phyloP scores from a whole-genome alignment of 208 protist species.

The Lotmaria passim region DNA sequence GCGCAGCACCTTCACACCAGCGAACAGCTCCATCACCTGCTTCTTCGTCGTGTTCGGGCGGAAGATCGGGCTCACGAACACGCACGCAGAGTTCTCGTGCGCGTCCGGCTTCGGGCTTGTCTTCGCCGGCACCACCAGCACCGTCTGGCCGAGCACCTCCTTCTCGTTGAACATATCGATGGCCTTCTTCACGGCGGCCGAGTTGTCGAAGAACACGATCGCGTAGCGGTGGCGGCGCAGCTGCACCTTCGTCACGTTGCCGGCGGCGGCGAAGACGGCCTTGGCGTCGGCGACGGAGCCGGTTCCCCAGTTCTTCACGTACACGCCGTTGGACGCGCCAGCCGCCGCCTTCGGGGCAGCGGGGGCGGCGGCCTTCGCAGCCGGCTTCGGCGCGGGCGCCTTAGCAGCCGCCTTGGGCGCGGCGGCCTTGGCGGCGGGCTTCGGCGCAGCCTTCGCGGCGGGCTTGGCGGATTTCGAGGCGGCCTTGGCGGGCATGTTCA shows the following conservation, averaged over 20 bases:
- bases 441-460: conserved; percentile 44
- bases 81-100: conserved; percentile 71
- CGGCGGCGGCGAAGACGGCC: conserved; percentile 58
- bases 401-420: conserved; percentile 53
- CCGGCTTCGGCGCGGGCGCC: conserved; percentile 50
- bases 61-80: conserved; percentile 87
- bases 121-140: conserved; percentile 77
- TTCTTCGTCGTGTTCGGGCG: conserved; percentile 65
- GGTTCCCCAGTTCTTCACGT: conserved; percentile 88
- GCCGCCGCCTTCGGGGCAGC: conserved; percentile 41
- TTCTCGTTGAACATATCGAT: conserved; percentile 90
- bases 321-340: conserved; percentile 73
- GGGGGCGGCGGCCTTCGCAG: conserved; percentile 44
- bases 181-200: conserved; percentile 86
- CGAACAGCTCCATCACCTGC: conserved; percentile 79
- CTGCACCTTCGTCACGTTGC: conserved; percentile 61
- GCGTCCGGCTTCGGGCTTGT: conserved; percentile 77
- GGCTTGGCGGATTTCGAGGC: conserved; percentile 47
- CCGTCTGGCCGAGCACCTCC: conserved; percentile 65
- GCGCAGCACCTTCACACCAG: conserved; percentile 71
- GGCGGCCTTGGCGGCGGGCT: conserved; percentile 50
- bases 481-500: conserved; percentile 64
- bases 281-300: conserved; percentile 73
- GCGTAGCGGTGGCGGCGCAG: conserved; percentile 83
- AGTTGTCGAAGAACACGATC: conserved; percentile 81